Base-by-base conservation (phyloP, 148 eudicot genomes). In the Amaranthus palmeri region DNA sequence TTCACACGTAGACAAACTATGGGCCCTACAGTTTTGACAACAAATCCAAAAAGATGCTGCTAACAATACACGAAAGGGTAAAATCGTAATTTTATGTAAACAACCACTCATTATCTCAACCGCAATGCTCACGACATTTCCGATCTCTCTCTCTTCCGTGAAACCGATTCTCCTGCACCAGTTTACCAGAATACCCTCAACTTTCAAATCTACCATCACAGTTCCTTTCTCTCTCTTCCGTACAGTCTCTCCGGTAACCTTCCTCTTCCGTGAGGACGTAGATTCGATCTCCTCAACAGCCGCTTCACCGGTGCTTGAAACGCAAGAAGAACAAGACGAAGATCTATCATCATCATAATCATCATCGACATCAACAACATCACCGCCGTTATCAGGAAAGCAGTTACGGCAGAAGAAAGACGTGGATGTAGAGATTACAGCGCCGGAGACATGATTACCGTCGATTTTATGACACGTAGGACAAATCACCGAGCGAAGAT, bases 21-120 rank as follows among this genome's bases (percentile, higher is more conserved):
- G 68, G 12, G 6, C 36, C 25, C 50, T 25, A 15, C 65, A 78
- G 12, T 74, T 69, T 9, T 53, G 36, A 8, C 69, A 7, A 46
- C 73, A 65, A 12, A 82, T 70, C 93, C 93, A 88, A 69, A 88
- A 70, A 59, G 86, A 73, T 44, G 90, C 74, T 75, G 88, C 86
- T 51, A 88, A 53, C 7, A 74, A 60, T 3, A 86, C 87, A 0
- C 88, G 79, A 25, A 76, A 72, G 71, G 93, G 90, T 54, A 82
- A 58, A 66, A 43, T 59, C 51, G 77, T 78, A 78, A 82, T 64
- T 60, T 69, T 72, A 62, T 25, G 58, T 41, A 10, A 44, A 8
- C 88, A 77, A 36, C 76, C 74, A 4, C 68, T 48, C 12, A 85
- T 47, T 11, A 69, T 54, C 12, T 53, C 59, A 43, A 72, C 67